Evolutionary conservation across 202 grass and related monocot species (phyloP), one percentile per base, ranked within the genome.

Genomic region (Elaeis oleifera): DNA sequence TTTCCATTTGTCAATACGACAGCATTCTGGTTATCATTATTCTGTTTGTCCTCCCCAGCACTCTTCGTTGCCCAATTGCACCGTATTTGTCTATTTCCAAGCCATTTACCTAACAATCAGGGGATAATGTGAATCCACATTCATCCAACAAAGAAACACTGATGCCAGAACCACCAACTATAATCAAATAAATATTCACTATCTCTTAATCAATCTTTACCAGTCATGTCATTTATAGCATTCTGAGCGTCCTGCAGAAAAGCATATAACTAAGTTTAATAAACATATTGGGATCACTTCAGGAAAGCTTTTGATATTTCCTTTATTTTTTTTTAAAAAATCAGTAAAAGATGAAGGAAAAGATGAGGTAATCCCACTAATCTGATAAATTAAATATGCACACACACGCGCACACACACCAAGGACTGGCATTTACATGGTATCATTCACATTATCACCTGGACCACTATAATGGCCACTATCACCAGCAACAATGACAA

Each of bases 21-120:
- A 25, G 88, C 74, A 70, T 90, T 86, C 64, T 80, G 88, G 52
- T 73, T 86, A 17, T 90, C 88, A 36, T 61, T 66, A 65, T 86
- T 79, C 73, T 74, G 88, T 83, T 84, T 90, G 74, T 90, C 88
- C 78, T 90, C 88, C 62, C 79, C 69, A 59, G 21, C 80, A 49
- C 70, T 86, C 70, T 86, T 86, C 67, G 80, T 86, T 70, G 88
- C 88, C 88, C 88, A 90, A 64, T 90, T 86, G 62, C 83, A 90
- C 28, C 83, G 70, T 66, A 90, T 90, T 78, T 90, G 88, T 81
- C 88, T 82, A 32, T 69, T 90, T 54, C 88, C 88, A 73, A 90
- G 88, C 88, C 88, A 90, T 78, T 90, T 86, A 55, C 88, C 88
- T 86, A 20, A 21, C 17, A 53, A 72, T 17, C 63, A 50, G 6